phyloP scores from a whole-genome alignment of 345 rosid species.

The Stellera chamaejasme region DNA sequence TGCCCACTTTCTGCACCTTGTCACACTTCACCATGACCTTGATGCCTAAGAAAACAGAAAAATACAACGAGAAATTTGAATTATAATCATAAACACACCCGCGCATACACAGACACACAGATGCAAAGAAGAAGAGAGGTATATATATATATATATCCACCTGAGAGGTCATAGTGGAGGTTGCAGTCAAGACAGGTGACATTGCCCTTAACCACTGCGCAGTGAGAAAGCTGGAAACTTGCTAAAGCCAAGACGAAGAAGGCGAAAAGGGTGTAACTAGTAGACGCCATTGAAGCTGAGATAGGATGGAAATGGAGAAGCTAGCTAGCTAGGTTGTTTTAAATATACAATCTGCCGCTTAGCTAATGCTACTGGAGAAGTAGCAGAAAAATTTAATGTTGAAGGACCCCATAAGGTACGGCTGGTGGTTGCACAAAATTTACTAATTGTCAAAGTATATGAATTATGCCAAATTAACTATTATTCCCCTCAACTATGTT shows the following conservation, averaged over 20 bases:
- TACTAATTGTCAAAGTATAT: too few relatives aligned
- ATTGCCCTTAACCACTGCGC: conserved; percentile 36
- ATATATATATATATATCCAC: conserved; percentile 14
- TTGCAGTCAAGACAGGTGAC: conserved; percentile 64
- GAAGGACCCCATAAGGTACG: too few relatives aligned
- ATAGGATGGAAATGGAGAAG: not conserved
- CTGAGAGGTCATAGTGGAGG: conserved; percentile 42
- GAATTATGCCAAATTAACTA: too few relatives aligned
- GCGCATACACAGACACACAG: too few relatives aligned
- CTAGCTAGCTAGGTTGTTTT: too few relatives aligned
- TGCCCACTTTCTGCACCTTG: conserved; percentile 26
- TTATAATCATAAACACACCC: too few relatives aligned
- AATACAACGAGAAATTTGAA: not conserved
- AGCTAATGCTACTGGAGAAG: too few relatives aligned
- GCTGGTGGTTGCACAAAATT: too few relatives aligned
- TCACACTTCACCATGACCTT: conserved; percentile 57
- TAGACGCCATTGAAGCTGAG: conserved; percentile 33
- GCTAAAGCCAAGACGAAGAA: conserved; percentile 27
- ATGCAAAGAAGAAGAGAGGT: not conserved
- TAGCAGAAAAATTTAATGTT: too few relatives aligned
- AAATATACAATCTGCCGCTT: too few relatives aligned
- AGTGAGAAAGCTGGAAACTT: conserved; percentile 29
- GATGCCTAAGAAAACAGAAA: conserved; percentile 33
- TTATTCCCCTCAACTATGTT: too few relatives aligned
- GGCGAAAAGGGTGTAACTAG: too few relatives aligned